These are phyloP conservation scores for Ajuga reptans DNA, from an alignment of 305 asterid species.

Conservation along the genomic window DNA sequence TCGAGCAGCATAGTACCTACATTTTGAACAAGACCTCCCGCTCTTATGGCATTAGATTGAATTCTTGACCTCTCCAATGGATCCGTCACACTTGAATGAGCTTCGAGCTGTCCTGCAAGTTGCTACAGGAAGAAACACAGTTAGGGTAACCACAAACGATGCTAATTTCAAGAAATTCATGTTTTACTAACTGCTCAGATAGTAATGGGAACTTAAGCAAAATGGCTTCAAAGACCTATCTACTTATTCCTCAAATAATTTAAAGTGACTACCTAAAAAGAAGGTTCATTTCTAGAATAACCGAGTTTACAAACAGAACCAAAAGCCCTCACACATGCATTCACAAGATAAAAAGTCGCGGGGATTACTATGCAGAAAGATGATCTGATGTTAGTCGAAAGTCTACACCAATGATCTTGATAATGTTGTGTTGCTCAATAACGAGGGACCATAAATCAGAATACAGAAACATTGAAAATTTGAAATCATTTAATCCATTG, in stretches of 20 bases:
- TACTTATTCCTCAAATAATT: not conserved
- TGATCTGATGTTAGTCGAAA: no score
- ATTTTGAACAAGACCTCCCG: slow-evolving; percentile 65
- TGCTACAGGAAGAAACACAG: slow-evolving; percentile 40
- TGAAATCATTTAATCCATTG: not conserved
- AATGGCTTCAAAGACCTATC: not conserved
- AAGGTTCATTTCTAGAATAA: not conserved
- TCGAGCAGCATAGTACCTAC: slow-evolving; percentile 81
- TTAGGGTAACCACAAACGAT: slow-evolving; percentile 9
- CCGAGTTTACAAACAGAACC: not conserved
- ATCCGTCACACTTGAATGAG: slow-evolving; percentile 52
- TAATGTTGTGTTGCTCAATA: no score
- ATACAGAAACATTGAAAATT: not conserved
- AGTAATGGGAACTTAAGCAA: not conserved
- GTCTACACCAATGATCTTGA: no score
- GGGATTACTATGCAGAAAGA: no score
- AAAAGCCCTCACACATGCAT: not conserved
- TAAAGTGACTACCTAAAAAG: not conserved
- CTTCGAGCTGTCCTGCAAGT: slow-evolving; percentile 56
- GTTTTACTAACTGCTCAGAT: not conserved
- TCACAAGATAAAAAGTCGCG: not conserved
- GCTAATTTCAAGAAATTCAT: not conserved
- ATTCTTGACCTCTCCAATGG: slow-evolving; percentile 56
- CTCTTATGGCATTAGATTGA: slow-evolving; percentile 61
- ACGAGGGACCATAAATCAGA: no score